Conservation (phyloP, 257 asterid species). For the Solanum paucissectum region DNA sequence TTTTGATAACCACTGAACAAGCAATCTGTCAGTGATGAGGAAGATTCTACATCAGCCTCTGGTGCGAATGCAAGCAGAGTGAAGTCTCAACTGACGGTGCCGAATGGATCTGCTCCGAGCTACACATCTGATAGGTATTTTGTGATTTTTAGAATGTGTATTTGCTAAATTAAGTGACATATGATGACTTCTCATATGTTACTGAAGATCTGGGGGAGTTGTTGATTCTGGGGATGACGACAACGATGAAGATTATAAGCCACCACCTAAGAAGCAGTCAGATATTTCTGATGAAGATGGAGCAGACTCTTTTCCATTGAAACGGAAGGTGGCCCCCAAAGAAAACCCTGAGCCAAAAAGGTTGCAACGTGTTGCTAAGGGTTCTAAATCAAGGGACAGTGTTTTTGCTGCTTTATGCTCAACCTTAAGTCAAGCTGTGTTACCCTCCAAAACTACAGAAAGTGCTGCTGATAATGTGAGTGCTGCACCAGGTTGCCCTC, state of each 20-base stretch:
- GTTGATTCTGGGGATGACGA: conserved; percentile 94
- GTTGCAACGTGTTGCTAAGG: conserved; percentile 43
- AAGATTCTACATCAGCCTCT: conserved; percentile 78
- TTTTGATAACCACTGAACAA: background rate
- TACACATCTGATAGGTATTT: conserved; percentile 43
- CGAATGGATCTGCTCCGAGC: conserved; percentile 46
- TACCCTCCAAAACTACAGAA: conserved; percentile 41
- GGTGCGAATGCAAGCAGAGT: conserved; percentile 26
- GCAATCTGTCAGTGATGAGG: conserved; percentile 60
- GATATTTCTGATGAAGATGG: conserved; percentile 51
- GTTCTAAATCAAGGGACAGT: conserved; percentile 55
- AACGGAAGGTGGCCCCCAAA: conserved; percentile 57
- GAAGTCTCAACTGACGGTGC: conserved; percentile 33
- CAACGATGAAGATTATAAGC: conserved; percentile 82
- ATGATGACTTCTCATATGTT: background rate
- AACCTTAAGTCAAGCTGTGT: conserved; percentile 38
- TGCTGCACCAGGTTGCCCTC: conserved; percentile 12
- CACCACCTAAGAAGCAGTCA: conserved; percentile 57
- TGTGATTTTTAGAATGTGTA: background rate
- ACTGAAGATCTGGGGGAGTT: conserved; percentile 71
- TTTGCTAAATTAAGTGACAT: background rate
- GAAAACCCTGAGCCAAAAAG: conserved; percentile 62
- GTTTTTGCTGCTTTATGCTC: conserved; percentile 75
- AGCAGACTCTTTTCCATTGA: conserved; percentile 41
- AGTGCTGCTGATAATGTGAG: background rate